Conservation (phyloP, 129 eudicot species). For the Chrysanthemum seticuspe region DNA sequence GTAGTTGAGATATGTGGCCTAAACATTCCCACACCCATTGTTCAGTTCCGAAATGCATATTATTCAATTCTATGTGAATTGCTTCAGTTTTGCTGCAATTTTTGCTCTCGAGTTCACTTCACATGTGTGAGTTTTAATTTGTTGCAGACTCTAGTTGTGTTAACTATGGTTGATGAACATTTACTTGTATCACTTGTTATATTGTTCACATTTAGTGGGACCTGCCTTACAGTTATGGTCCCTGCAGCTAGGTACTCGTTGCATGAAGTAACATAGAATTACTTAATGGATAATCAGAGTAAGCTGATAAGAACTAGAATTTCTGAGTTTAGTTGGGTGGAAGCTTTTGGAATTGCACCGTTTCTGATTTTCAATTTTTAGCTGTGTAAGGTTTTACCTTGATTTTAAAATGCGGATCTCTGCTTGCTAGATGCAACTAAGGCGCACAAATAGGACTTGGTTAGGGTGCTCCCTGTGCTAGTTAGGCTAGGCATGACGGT, state of each 20-base stretch:
- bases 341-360: too few species aligned
- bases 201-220: neutral
- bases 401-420: too few species aligned
- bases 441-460: too few species aligned
- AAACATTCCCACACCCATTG: constrained; percentile 31
- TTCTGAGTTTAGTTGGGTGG: neutral
- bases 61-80: constrained; percentile 17
- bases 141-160: constrained; percentile 5
- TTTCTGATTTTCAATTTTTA: too few species aligned
- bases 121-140: neutral
- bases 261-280: neutral
- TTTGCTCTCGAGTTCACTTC: neutral
- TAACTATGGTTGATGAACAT: neutral
- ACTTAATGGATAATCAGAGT: too few species aligned
- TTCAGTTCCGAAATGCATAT: constrained; percentile 21
- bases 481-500: neutral
- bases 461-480: too few species aligned
- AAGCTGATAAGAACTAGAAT: neutral
- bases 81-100: constrained; percentile 8
- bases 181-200: neutral
- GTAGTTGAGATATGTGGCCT: constrained; percentile 36
- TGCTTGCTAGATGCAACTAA: too few species aligned
- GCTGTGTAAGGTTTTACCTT: too few species aligned
- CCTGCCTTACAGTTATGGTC: neutral
- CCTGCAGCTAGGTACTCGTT: neutral